Evolutionary conservation across 129 eudicot species (phyloP), one percentile per base, ranked within the genome.

Genomic region (Rutidosis leptorrhynchoides): DNA sequence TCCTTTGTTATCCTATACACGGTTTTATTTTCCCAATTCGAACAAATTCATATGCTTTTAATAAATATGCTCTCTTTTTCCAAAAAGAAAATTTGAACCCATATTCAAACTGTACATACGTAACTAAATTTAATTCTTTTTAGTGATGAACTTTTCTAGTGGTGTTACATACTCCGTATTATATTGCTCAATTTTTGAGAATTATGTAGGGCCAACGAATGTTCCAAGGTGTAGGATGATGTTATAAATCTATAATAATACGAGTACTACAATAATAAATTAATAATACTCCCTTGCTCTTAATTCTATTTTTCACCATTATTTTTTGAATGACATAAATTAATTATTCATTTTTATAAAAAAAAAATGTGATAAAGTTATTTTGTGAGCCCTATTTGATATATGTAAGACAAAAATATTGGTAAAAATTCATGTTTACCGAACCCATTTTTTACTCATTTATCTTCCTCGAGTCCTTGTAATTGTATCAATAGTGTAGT

Each of bases 141-240:
- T 74, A 16, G 45, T 22, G 42, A 30, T 29, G 66, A 66, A 66
- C 14, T 33, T 49, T 46, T 32, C 49, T 67, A 19, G 56, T 67
- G 40, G 73, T 29, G 22, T 25, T 67, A 35, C 46, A 58, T 67
- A 59, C 58, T 16, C 68, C 21, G 58, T 62, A 43, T 49, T 49
- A 65, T 57, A 57, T 51, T 74, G 68, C 55, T 49, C 24, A 6
- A 74, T 14, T 43, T 74, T 55, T 23, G 29, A 40, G 46, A 40
- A 29, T 67, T 69, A 58, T 25, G 69, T 49, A 69, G 79, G 71
- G 46, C 57, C 69, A 11, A 58, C 60, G 79, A 59, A 75, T 62
- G 68, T 75, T 75, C 79, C 37, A 49, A 58, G 7, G 29, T 57
- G 14, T 54, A 65, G n/a, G 53, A 74, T 57, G 48, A 64, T 56